Evolutionary conservation across 208 protist species (phyloP).

Genomic region (Acanthamoeba sp.): DNA sequence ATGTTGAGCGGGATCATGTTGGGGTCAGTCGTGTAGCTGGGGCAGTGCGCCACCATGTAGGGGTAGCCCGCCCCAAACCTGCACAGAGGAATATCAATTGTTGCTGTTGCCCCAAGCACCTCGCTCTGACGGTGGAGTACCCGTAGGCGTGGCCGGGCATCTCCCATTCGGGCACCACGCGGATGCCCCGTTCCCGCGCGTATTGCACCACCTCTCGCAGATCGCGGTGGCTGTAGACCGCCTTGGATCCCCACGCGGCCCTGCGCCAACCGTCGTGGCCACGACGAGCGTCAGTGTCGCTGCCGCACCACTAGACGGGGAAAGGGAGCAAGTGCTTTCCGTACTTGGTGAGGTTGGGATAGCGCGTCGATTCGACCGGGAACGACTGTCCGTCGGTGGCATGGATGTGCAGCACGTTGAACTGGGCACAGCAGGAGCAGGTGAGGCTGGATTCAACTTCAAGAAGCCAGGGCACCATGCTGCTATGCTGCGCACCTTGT

Average conservation of each 20-base stretch:
- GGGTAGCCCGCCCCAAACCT: conserved; percentile 25
- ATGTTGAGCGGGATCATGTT: conserved; percentile 15
- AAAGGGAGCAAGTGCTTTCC: neutral
- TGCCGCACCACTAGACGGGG: too few species aligned
- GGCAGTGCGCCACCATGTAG: conserved; percentile 38
- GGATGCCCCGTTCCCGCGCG: neutral
- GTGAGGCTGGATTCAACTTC: too few species aligned
- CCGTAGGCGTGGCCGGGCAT: conserved; percentile 56
- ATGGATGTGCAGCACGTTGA: conserved; percentile 50
- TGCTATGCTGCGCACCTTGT: neutral
- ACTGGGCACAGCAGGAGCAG: neutral
- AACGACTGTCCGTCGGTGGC: conserved; percentile 53
- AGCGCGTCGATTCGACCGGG: neutral
- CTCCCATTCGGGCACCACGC: conserved; percentile 19
- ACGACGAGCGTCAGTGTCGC: too few species aligned
- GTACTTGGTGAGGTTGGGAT: conserved; percentile 21
- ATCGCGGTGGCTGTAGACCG: neutral
- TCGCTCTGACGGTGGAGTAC: neutral
- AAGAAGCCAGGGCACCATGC: too few species aligned
- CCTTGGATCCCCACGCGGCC: neutral
- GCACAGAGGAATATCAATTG: neutral
- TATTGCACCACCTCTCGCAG: neutral
- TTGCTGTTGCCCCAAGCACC: neutral
- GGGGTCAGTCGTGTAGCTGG: neutral
- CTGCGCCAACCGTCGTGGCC: too few species aligned